Evolutionary conservation across 1,284 basidiomycete genomes (phyloP), one percentile per base, ranked within the genome.

Genomic region (Apiotrichum akiyoshidainum): DNA sequence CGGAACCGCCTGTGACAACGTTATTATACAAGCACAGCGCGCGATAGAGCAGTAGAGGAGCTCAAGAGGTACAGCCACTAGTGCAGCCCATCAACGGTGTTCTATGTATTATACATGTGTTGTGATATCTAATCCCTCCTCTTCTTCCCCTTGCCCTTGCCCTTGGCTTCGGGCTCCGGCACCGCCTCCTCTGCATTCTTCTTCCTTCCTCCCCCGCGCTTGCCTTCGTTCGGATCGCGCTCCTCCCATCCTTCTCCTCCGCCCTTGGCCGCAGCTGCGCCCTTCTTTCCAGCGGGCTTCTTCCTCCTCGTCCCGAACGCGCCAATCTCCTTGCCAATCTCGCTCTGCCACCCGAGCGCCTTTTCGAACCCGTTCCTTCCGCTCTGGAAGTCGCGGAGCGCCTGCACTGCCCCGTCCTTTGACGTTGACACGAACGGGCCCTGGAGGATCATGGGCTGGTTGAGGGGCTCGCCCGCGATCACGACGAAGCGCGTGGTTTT

Each of bases 341-440:
- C 82, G 68, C 88, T 91, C 78, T 87, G 84, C 94, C 93, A 97
- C 6, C 82, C 85, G 57, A 87, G 86, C 0, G 91, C 92, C 52
- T 87, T 87, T 78, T 98, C 94, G 72, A 97, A 97, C 0, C 94
- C 94, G 72, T 97, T 96, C 62, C 71, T 78, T 19, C 85, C 87
- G 46, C 79, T 76, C 78, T 87, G 88, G 73, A 89, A 96, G 72
- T 97, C 94, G 46, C 85, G 69, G 58, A 97, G 76, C 0, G 93
- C 90, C 72, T 89, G 81, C 69, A 88, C 84, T 37, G 95, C 90
- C 67, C 93, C 92, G 62, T 88, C 84, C 16, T 81, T 80, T 4
- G 82, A 85, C 10, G 87, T 92, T 84, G 93, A 87, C 13, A 95
- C 93, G 61, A 81, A 81, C 7, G 80, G 79, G 0, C 75, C 76